Percentiles rank a stretch among this genome's conserved stretches.
Conservation (phyloP, 2,329 filamentous ascomycete species). For the Neoscytalidium dimidiatum region DNA sequence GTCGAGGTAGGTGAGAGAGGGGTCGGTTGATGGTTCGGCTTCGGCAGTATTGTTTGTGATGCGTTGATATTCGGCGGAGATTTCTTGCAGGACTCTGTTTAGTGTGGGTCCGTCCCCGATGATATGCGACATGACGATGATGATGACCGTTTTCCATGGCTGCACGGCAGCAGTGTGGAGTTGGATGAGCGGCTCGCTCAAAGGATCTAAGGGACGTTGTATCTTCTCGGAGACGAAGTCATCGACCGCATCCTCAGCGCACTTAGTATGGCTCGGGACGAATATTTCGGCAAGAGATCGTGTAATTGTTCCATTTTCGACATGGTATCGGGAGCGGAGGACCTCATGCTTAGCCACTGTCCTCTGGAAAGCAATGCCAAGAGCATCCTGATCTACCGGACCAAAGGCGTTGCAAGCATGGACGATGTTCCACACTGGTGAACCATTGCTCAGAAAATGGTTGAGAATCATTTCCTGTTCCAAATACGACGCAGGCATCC, state of each 20-base stretch:
- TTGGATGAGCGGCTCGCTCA: not conserved
- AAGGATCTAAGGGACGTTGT: not conserved
- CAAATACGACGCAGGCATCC: not conserved
- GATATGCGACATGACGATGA: slow-evolving; percentile 15
- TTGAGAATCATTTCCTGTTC: slow-evolving; percentile 6
- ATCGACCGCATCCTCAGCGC: not conserved
- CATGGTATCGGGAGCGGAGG: slow-evolving; percentile 2
- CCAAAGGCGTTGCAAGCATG: slow-evolving; percentile 1
- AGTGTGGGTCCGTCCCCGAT: slow-evolving; percentile 9
- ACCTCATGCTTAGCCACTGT: slow-evolving; percentile 4
- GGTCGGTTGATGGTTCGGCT: not conserved
- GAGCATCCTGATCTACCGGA: not conserved
- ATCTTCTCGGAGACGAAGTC: slow-evolving; percentile 1
- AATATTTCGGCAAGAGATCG: not conserved
- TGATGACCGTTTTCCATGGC: not conserved
- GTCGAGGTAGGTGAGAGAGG: not conserved
- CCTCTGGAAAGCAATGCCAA: not conserved
- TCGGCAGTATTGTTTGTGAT: not conserved
- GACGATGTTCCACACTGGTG: slow-evolving; percentile 5
- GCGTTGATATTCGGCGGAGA: not conserved
- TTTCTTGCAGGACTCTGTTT: not conserved
- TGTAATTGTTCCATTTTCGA: not conserved
- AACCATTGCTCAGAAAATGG: not conserved
- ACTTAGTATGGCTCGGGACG: not conserved
- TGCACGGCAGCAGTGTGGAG: not conserved